A percentile compares a stretch with the other conserved stretches of the same genome.
phyloP scores from a whole-genome alignment of 2,329 filamentous ascomycete genomes.

The Aspergillus spinulosporus region DNA sequence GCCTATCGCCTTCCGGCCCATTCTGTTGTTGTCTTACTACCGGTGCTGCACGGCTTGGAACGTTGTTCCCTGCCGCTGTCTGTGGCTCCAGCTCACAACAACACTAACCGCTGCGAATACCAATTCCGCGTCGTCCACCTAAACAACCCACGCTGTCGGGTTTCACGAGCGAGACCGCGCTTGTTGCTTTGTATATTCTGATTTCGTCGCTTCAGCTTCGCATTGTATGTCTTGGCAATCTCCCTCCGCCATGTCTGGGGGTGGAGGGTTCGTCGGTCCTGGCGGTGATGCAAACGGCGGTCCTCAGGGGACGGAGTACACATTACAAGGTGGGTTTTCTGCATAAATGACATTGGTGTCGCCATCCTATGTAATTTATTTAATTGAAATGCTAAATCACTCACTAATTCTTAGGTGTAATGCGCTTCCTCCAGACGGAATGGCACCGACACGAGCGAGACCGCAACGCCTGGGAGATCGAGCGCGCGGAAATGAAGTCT shows the following conservation, averaged over 20 bases:
- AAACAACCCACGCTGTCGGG: slow-evolving; percentile 5
- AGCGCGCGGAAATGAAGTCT: slow-evolving; percentile 98
- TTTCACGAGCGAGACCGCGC: slow-evolving; percentile 7
- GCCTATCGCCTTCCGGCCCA: slow-evolving; percentile 3
- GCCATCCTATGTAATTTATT: not conserved
- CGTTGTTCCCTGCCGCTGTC: slow-evolving; percentile 28
- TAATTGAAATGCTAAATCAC: slow-evolving; percentile 23
- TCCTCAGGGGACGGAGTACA: slow-evolving; percentile 68
- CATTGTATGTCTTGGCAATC: slow-evolving; percentile 69
- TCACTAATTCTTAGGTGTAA: slow-evolving; percentile 67
- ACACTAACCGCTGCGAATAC: slow-evolving; percentile 23
- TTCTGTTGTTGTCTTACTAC: slow-evolving; percentile 16
- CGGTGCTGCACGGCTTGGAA: slow-evolving; percentile 27
- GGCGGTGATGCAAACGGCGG: slow-evolving; percentile 46
- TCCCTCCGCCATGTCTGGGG: slow-evolving; percentile 61
- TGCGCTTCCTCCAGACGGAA: slow-evolving; percentile 98
- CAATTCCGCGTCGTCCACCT: slow-evolving; percentile 13
- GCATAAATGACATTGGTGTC: not conserved
- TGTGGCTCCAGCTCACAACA: slow-evolving; percentile 22
- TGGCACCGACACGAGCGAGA: slow-evolving; percentile 99
- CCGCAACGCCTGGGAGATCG: slow-evolving; percentile 97
- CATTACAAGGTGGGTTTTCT: slow-evolving; percentile 62
- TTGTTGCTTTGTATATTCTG: slow-evolving; percentile 1
- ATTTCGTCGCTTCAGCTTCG: slow-evolving; percentile 11
- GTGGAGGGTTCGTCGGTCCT: slow-evolving; percentile 54